Conservation (phyloP, 2,329 filamentous ascomycete genomes). For the Neophaeococcomyces aloes region DNA sequence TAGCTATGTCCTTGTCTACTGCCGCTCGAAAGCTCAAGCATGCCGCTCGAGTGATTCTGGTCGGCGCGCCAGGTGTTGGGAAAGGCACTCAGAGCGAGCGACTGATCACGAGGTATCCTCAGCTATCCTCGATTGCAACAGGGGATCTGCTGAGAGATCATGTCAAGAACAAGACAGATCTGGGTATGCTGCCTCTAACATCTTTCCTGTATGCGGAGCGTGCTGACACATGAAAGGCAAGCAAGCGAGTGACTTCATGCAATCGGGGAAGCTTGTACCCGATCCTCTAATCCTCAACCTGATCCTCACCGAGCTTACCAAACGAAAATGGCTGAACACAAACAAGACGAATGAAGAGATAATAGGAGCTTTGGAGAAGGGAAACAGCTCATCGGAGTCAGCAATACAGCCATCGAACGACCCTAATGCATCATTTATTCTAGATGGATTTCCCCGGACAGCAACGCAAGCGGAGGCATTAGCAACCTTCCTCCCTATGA, state of each 20-base stretch:
- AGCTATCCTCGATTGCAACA: slow-evolving; percentile 83
- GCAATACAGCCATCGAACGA: slow-evolving; percentile 42
- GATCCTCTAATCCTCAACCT: slow-evolving; percentile 86
- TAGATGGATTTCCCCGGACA: slow-evolving; percentile 92
- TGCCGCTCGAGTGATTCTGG: slow-evolving; percentile 85
- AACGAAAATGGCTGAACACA: slow-evolving; percentile 67
- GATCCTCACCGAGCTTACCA: slow-evolving; percentile 78
- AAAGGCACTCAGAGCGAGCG: slow-evolving; percentile 94
- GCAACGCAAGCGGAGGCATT: slow-evolving; percentile 67
- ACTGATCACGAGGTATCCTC: slow-evolving; percentile 73
- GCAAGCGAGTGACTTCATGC: slow-evolving; percentile 82
- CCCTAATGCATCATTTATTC: slow-evolving; percentile 76
- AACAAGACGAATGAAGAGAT: slow-evolving; percentile 27
- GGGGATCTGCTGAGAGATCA: slow-evolving; percentile 86
- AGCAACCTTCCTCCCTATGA: slow-evolving; percentile 79
- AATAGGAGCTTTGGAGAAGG: slow-evolving; percentile 29
- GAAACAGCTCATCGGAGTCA: slow-evolving; percentile 31
- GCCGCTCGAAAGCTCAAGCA: slow-evolving; percentile 50
- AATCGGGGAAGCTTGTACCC: slow-evolving; percentile 76
- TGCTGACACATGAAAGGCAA: slow-evolving; percentile 50
- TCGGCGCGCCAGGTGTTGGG: slow-evolving; percentile 91
- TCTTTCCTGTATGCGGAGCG: slow-evolving; percentile 10
- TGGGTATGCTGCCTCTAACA: slow-evolving; percentile 50
- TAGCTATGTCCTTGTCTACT: slow-evolving; percentile 16
- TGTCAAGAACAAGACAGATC: slow-evolving; percentile 75